Base-by-base conservation (phyloP, 139 green algal species). In the Mesostigma viride region DNA sequence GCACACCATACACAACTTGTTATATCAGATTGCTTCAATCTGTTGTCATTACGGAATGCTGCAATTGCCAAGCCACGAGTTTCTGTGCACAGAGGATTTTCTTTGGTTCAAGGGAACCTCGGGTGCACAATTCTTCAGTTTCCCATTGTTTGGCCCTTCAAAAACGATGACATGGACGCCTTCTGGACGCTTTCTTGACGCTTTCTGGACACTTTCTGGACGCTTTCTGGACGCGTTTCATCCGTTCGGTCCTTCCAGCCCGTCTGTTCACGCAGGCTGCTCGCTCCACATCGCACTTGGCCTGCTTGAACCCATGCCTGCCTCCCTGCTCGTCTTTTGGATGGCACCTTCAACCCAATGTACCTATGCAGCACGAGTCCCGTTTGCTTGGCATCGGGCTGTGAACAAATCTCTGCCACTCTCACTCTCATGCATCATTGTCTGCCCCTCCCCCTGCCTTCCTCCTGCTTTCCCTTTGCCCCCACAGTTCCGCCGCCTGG, bases 401-500 rank as follows among this genome's bases (percentile, higher is more conserved):
- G 40, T 14, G 14, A 8, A 14, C 4, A 17, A 65, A 5, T 44
- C 8, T 56, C 11, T 11, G 48, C 28, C 3, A n/a, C 22, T 34
- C 5, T 59, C 8, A 17, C 20, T 20, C 61, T 26, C 17, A 17
- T 1, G 14, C 0, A 4, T 1, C 1, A 6, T 2, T 11, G 8
- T 30, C 24, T 59, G 20, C 22, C 0, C 24, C 1, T 56, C 17
- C 59, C 32, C 35, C 20, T 5, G 20, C 62, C 1, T 59, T 30
- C 33, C n/a, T 33, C 11, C n/a, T 26, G 14, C 32, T 58, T 5
- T 26, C 24, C 4, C 4, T 62, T 71, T 86, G 46, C 79, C 85
- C 47, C 78, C 87, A 47, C 90, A 88, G 82, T 89, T 89, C 66
- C 80, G 72, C 3, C 72, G 87, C 20, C 76, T 86, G 1, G 87